Percentiles rank a stretch among this genome's conserved stretches.
These are phyloP conservation scores for Furcasterigmium furcatum DNA, from an alignment of 2,329 filamentous ascomycete species.

Conservation along the genomic window DNA sequence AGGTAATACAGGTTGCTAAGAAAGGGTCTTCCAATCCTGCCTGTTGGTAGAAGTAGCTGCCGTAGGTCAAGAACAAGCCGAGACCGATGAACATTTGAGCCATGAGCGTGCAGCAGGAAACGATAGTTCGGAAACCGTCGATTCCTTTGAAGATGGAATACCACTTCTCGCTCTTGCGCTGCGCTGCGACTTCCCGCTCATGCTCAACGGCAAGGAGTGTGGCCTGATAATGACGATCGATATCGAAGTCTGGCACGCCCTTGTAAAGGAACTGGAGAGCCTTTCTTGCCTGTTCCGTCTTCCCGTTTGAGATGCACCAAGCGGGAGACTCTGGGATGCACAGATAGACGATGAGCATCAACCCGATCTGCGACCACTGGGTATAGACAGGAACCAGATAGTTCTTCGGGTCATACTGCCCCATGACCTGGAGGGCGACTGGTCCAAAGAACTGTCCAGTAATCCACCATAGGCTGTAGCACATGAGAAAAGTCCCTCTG, in stretches of 20 bases:
- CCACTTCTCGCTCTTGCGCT: constrained; percentile 15
- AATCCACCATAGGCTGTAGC: constrained; percentile 40
- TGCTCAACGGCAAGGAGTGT: constrained; percentile 15
- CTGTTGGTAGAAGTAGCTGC: constrained; percentile 28
- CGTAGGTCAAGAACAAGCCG: background rate
- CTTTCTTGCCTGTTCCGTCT: constrained; percentile 15
- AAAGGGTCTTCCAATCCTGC: constrained; percentile 20
- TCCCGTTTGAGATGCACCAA: constrained; percentile 25
- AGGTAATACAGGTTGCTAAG: constrained; percentile 12
- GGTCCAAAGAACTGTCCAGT: constrained; percentile 36
- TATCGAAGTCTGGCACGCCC: constrained; percentile 20
- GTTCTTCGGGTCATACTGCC: constrained; percentile 22
- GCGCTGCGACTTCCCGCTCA: constrained; percentile 16
- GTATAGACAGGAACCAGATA: constrained; percentile 38
- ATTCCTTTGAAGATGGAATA: constrained; percentile 22
- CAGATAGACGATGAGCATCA: constrained; percentile 34
- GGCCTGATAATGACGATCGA: constrained; percentile 22
- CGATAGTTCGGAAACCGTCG: constrained; percentile 21
- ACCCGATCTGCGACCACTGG: constrained; percentile 38
- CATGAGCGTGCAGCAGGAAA: constrained; percentile 19
- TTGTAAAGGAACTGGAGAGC: constrained; percentile 14
- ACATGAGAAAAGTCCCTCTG: constrained; percentile 34
- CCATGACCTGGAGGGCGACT: constrained; percentile 33
- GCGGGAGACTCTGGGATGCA: constrained; percentile 35
- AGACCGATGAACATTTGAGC: constrained; percentile 6